Evolutionary conservation across 345 rosid genomes (phyloP).

Genomic region (Lumnitzera littorea): DNA sequence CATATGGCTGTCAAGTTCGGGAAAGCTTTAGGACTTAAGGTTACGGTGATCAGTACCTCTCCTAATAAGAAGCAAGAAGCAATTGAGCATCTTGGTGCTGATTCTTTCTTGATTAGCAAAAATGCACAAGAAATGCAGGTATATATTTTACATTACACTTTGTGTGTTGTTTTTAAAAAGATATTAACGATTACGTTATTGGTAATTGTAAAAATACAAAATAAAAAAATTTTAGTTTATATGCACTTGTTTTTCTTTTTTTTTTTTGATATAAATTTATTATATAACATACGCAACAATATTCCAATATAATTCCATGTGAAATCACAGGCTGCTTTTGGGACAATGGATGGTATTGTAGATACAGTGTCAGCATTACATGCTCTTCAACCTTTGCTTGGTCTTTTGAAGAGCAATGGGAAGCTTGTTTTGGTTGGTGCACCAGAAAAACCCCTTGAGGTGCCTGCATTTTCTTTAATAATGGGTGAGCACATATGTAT

Average conservation of each 20-base stretch:
- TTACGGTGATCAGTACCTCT: slow-evolving; percentile 42
- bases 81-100: slow-evolving; percentile 29
- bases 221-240: background rate
- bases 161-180: too few species aligned
- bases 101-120: slow-evolving; percentile 31
- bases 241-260: slow-evolving; percentile 1
- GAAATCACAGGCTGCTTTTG: slow-evolving; percentile 16
- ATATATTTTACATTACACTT: background rate
- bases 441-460: slow-evolving; percentile 23
- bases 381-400: slow-evolving; percentile 23
- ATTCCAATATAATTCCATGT: too few species aligned
- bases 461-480: slow-evolving; percentile 26
- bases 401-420: slow-evolving; percentile 28
- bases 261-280: background rate
- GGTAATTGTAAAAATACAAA: slow-evolving; percentile 10
- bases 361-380: slow-evolving; percentile 35
- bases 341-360: slow-evolving; percentile 29
- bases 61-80: slow-evolving; percentile 35
- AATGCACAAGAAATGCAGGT: slow-evolving; percentile 33
- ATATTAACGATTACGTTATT: background rate
- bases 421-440: slow-evolving; percentile 31
- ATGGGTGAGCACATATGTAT: slow-evolving; percentile 14
- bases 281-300: too few species aligned
- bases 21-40: slow-evolving; percentile 39
- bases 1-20: slow-evolving; percentile 46